These are phyloP conservation scores for Backusella sp. DNA, from an alignment of 192 early-diverging fungal genomes.

Conservation along the genomic window DNA sequence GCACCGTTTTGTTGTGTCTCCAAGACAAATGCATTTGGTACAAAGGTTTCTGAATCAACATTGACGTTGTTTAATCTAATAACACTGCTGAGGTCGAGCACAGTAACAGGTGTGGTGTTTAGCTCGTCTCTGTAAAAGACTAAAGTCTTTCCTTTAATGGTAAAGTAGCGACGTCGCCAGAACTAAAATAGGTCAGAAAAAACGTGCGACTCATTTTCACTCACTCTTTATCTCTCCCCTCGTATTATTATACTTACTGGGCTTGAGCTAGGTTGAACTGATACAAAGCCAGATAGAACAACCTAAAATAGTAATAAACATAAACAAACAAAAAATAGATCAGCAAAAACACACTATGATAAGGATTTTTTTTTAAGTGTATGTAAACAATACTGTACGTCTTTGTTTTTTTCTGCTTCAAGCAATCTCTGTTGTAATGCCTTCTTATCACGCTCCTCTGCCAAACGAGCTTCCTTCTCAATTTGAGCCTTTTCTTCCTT, in stretches of 20 bases:
- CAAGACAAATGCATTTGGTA: slow-evolving; percentile 22
- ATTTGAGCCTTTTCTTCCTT: slow-evolving; percentile 41
- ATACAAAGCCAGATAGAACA: slow-evolving; percentile 29
- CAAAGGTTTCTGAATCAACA: slow-evolving; percentile 18
- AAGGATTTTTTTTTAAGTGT: background rate
- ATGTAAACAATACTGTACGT: slow-evolving; percentile 29
- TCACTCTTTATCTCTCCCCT: no score
- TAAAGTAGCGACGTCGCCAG: slow-evolving; percentile 59
- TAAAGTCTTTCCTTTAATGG: slow-evolving; percentile 49
- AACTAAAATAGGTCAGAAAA: slow-evolving; percentile 35
- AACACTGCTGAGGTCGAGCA: slow-evolving; percentile 7
- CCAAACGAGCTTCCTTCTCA: background rate
- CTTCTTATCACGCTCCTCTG: slow-evolving; percentile 11
- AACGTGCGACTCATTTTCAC: background rate
- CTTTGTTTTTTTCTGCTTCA: slow-evolving; percentile 42
- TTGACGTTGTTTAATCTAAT: background rate
- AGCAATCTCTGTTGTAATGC: slow-evolving; percentile 24
- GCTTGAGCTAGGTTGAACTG: slow-evolving; percentile 16
- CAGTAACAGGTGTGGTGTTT: background rate
- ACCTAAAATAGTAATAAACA: background rate
- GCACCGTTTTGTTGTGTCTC: slow-evolving; percentile 6
- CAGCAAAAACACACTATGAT: background rate
- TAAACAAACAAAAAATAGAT: background rate
- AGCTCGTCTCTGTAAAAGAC: slow-evolving; percentile 48
- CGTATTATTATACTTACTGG: slow-evolving; percentile 18